phyloP scores from a whole-genome alignment of 257 asterid species.

The Echium plantagineum region DNA sequence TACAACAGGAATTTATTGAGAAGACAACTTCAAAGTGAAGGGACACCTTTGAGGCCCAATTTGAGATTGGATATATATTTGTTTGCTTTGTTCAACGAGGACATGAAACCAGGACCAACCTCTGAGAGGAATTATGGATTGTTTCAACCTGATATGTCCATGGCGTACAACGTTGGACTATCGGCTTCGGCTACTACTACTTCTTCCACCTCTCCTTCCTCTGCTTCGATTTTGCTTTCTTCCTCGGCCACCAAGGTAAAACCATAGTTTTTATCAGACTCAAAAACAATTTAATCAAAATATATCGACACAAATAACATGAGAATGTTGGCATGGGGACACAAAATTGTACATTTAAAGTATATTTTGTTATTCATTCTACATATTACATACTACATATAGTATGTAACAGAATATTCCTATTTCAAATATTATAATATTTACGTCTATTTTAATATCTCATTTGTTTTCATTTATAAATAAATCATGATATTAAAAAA shows the following conservation, averaged over 20 bases:
- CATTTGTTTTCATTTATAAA: no score
- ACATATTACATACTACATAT: no score
- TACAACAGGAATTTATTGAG: constrained; percentile 30
- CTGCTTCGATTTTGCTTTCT: constrained; percentile 22
- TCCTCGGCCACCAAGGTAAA: constrained; percentile 41
- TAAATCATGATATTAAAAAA: no score
- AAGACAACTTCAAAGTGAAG: constrained; percentile 29
- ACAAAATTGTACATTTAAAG: no score
- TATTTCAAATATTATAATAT: no score
- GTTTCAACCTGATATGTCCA: constrained; percentile 39
- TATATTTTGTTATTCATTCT: no score
- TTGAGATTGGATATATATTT: constrained; percentile 32
- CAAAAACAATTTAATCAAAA: no score
- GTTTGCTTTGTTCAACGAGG: constrained; percentile 50
- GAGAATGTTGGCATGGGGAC: no score
- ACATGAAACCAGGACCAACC: constrained; percentile 39
- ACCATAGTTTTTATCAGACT: background rate
- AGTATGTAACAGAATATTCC: no score
- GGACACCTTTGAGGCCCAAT: constrained; percentile 51
- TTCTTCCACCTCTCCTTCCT: constrained; percentile 20
- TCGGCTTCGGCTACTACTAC: constrained; percentile 25
- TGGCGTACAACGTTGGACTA: constrained; percentile 44
- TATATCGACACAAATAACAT: no score
- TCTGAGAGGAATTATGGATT: constrained; percentile 60
- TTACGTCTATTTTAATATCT: no score